Evolutionary conservation across 2,329 filamentous ascomycete species (phyloP).

Genomic region (Trichoderma sp.): DNA sequence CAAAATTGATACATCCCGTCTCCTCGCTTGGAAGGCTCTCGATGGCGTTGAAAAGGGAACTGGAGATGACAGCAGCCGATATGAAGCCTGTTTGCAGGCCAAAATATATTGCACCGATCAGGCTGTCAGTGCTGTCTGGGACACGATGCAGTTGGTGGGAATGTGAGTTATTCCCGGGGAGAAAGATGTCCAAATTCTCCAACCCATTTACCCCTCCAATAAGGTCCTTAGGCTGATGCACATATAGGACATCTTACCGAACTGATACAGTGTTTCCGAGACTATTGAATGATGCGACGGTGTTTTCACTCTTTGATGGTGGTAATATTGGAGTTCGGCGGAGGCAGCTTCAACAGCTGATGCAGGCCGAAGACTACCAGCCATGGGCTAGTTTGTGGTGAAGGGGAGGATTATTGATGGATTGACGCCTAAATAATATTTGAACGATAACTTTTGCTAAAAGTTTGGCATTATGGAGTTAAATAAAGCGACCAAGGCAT

Average conservation of each 20-base stretch:
- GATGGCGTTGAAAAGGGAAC: not conserved
- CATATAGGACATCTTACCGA: not conserved
- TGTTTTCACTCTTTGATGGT: slow-evolving; percentile 2
- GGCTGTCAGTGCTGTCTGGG: not conserved
- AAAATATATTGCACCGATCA: not conserved
- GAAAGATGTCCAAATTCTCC: not conserved
- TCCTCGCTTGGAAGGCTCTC: not conserved
- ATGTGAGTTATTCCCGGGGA: not conserved
- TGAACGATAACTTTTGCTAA: not conserved
- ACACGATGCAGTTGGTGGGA: slow-evolving; percentile 6
- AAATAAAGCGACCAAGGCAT: not conserved
- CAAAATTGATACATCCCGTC: not conserved
- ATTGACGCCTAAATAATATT: not conserved
- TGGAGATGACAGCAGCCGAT: not conserved
- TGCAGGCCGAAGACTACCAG: not conserved
- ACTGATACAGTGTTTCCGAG: not conserved
- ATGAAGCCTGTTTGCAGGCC: slow-evolving; percentile 3
- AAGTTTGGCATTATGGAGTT: not conserved
- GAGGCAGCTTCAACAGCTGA: slow-evolving; percentile 2
- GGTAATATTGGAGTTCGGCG: slow-evolving; percentile 1
- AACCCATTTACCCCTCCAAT: not conserved
- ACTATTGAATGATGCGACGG: not conserved
- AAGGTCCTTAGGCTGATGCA: not conserved
- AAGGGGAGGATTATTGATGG: not conserved
- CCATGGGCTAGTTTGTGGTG: slow-evolving; percentile 3